phyloP scores from a whole-genome alignment of 345 rosid species.

The Citropsis articulata region DNA sequence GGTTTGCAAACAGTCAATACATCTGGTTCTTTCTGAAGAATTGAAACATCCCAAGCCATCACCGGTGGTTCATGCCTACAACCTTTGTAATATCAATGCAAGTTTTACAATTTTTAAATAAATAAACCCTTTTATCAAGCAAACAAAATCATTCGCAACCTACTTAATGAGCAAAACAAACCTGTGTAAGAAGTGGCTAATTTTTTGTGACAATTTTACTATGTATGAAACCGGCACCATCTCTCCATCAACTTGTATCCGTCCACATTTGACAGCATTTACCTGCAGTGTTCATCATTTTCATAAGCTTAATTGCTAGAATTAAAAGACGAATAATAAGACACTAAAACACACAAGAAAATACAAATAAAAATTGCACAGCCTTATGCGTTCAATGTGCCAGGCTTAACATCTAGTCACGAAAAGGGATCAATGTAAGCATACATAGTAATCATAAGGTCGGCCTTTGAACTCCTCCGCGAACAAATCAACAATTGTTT shows the following conservation, averaged over 20 bases:
- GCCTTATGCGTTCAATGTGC: background rate
- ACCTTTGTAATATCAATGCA: conserved; percentile 33
- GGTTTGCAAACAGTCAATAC: conserved; percentile 87
- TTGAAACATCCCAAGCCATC: conserved; percentile 51
- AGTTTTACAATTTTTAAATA: conserved; percentile 16
- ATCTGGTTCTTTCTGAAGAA: conserved; percentile 67
- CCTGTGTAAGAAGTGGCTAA: conserved; percentile 93
- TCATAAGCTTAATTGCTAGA: background rate
- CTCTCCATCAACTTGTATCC: conserved; percentile 83
- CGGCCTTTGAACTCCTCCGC: conserved; percentile 88
- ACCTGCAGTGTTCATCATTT: conserved; percentile 38
- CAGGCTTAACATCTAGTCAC: background rate
- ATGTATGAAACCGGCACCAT: conserved; percentile 68
- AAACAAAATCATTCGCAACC: too few relatives aligned
- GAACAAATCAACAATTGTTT: conserved; percentile 83
- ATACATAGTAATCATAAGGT: conserved; percentile 78
- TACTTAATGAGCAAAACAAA: conserved; percentile 14
- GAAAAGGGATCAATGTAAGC: background rate
- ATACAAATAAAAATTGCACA: background rate
- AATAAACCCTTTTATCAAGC: background rate
- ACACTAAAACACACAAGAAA: background rate
- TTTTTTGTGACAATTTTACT: conserved; percentile 75
- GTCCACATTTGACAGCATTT: conserved; percentile 76
- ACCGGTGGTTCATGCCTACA: conserved; percentile 95
- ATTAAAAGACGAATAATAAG: background rate